Evolutionary conservation across 202 grass and related monocot genomes (phyloP), one percentile per base, ranked within the genome.

Genomic region (Setaria italica): DNA sequence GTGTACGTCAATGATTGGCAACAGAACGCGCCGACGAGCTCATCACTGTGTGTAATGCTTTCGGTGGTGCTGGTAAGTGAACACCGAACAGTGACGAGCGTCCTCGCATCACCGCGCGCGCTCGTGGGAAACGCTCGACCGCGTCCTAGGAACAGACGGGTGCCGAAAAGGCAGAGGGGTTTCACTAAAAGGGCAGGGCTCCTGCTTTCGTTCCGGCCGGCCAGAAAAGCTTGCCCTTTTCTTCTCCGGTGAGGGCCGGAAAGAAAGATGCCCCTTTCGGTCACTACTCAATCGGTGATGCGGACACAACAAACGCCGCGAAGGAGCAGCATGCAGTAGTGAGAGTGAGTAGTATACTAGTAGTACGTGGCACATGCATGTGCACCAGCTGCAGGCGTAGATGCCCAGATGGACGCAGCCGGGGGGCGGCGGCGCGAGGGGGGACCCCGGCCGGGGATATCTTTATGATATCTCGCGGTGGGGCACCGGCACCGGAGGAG

Each of bases 341-440:
- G 15, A 0, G 37, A 39, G 34, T 16, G 34, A 35, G 10, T 29
- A 32, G 25, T 16, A 37, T 11, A 33, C 11, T 35, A 17, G 3
- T 13, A 0, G 5, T 60, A 78, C 84, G 76, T 79, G 84, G 66
- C 84, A 41, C 30, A 3, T n/a, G 76, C 83, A 70, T 58, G 83
- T 17, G 15, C 62, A 6, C 11, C 15, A 0, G 71, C 47, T n/a
- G 20, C 35, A 25, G 19, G 70, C 37, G 62, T 53, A 75, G 45
- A 25, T 53, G 47, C 20, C 60, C 59, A 78, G 83, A 10, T 68
- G 73, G 82, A 76, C 21, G 25, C 60, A 37, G 15, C 57, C 16
- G 35, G 10, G 35, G 13, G 7, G 47, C 72, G 45, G 62, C 49
- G 48, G 47, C 85, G 82, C 62, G 62, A 68, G 70, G 60, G 19